Percentiles rank a stretch among this genome's conserved stretches.
Conservation (phyloP, 805 yeast genomes). For the Wickerhamomyces sydowiorum region DNA sequence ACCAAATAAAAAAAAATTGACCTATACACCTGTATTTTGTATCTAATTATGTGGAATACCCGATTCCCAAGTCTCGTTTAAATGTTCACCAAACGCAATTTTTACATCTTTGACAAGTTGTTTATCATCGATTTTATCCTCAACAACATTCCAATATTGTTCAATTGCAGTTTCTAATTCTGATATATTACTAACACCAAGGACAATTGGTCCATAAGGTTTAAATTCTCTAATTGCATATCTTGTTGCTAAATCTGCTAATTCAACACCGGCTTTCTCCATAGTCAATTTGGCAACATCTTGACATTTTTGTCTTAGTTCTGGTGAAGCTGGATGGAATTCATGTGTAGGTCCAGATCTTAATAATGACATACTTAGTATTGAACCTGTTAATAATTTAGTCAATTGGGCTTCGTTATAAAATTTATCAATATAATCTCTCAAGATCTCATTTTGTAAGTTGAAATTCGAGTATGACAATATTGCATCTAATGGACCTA, state of each 20-base stretch:
- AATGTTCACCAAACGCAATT: conserved; percentile 42
- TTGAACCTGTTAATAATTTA: conserved; percentile 72
- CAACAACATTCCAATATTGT: conserved; percentile 46
- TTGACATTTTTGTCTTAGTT: conserved; percentile 41
- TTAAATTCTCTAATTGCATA: conserved; percentile 51
- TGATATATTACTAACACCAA: conserved; percentile 63
- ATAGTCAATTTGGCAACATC: conserved; percentile 33
- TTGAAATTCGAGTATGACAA: conserved; percentile 80
- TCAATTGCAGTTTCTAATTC: conserved; percentile 62
- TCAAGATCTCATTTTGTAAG: conserved; percentile 61
- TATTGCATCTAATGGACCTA: conserved; percentile 68
- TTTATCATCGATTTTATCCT: conserved; percentile 23
- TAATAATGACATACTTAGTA: conserved; percentile 81
- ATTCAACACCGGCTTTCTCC: conserved; percentile 41
- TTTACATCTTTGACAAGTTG: conserved; percentile 37
- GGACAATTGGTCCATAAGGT: conserved; percentile 49
- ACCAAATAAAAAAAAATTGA: too few relatives aligned
- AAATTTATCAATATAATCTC: conserved; percentile 43
- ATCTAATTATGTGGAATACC: conserved; percentile 27
- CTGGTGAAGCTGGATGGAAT: conserved; percentile 76
- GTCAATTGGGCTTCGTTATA: conserved; percentile 47
- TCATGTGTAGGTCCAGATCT: conserved; percentile 59
- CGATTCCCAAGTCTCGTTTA: conserved; percentile 63
- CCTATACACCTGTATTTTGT: not conserved
- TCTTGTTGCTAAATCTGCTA: conserved; percentile 79